Evolutionary conservation across 352 stramenopile genomes (phyloP), one percentile per base, ranked within the genome.

Genomic region (Phytophthora rubi): DNA sequence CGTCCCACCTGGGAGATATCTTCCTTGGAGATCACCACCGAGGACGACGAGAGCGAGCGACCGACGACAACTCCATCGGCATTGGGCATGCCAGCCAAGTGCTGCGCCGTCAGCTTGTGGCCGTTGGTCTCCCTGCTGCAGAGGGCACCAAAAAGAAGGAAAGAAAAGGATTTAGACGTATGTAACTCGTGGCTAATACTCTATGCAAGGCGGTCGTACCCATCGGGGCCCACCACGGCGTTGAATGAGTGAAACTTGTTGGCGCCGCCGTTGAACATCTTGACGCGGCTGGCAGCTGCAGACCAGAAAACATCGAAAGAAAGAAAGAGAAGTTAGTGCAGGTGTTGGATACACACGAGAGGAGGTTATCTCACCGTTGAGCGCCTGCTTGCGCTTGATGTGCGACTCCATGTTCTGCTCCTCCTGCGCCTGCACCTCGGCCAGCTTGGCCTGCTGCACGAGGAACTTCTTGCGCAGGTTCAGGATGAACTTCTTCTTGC

Each of bases 231-330:
- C 47, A 92, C 68, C 6, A 83, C 80, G 0, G 82, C 86, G 62
- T 92, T 91, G 49, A 88, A 89, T 28, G 86, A 93, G 65, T 93
- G 86, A 58, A 85, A 92, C 62, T 90, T 89, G 64, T 85, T 87
- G 3, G 80, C 80, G 6, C 65, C 75, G 6, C 72, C 76, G 53
- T 90, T 93, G 32, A 92, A 78, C 66, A 82, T 85, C 71, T 91
- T 91, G 49, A 93, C 79, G 35, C 83, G 85, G 32, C 71, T 79
- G 28, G 82, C 80, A 54, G 86, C 85, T 91, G 57, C 23, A 76
- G 51, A 28, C 54, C 44, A 53, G 18, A 55, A 64, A 52, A 57
- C n/a, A 28, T 52, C 45, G 45, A 57, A 45, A 4, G 33, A 39
- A 39, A 39, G 10, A 56, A 44, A 54, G 54, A 53, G 15, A 62